Evolutionary conservation across 139 green algal species (phyloP).

Genomic region (Edaphochlamys debaryana): DNA sequence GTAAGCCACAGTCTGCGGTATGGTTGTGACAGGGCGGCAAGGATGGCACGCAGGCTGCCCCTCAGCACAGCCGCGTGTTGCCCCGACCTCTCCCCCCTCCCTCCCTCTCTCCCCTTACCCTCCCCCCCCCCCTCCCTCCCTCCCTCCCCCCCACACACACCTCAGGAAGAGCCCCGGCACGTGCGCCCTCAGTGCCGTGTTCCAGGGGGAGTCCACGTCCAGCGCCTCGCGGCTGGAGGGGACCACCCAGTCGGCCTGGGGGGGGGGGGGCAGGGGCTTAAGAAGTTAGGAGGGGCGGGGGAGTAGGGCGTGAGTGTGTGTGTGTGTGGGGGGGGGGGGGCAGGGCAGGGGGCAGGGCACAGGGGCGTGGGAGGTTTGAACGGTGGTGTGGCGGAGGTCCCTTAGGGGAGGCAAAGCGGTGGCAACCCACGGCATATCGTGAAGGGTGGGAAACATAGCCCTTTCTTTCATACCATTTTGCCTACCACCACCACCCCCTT

Average conservation of each 20-base stretch:
- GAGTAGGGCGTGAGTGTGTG: neutral
- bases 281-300: neutral
- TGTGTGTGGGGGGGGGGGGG: neutral
- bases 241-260: conserved; percentile 59
- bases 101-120: no score
- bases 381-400: no score
- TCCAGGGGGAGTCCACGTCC: conserved; percentile 59
- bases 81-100: neutral
- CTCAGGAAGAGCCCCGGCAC: conserved; percentile 50
- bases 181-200: conserved; percentile 50
- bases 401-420: no score
- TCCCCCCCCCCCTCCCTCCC: neutral
- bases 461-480: no score
- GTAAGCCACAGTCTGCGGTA: no score
- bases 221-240: conserved; percentile 57
- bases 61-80: neutral
- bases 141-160: neutral
- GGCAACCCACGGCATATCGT: no score
- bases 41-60: no score
- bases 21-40: no score
- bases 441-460: no score
- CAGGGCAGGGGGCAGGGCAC: neutral
- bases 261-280: neutral
- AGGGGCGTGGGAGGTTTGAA: no score
- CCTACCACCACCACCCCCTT: no score